Evolutionary conservation across 2,329 filamentous ascomycete genomes (phyloP), one percentile per base, ranked within the genome.

Genomic region (Neopestalotiopsis sp.): DNA sequence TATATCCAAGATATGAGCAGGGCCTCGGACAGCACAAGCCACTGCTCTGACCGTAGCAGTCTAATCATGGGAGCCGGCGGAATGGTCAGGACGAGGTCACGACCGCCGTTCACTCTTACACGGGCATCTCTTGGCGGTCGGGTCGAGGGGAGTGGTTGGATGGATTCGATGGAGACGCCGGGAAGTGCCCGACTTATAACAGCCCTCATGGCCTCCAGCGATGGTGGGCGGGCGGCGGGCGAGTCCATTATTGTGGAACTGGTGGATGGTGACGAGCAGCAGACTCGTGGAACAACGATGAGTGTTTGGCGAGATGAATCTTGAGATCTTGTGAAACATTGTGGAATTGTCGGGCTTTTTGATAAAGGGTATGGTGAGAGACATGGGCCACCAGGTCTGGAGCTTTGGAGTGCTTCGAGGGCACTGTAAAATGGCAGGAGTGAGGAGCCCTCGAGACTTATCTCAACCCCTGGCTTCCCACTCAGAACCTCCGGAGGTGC

Each of bases 31-130:
- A 77, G 74, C 63, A 84, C 77, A 57, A 83, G 79, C 45, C 75
- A 80, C 62, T 81, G 81, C 73, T 88, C 86, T 63, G 78, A 83
- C 38, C 86, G 82, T 40, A 88, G 77, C 34, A 86, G 77, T 67
- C 82, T 81, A 64, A 82, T 75, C 69, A 81, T 78, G n/a, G 79
- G 72, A 45, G 79, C 76, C 6, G 83, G 83, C n/a, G 84, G 76
- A 4, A 86, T 73, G 45, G 82, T 80, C 56, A 88, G 78, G 34
- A 83, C 69, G 30, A 87, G 73, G 10, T 72, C 76, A 17, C 79
- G 79, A 7, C 79, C 80, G 66, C 84, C 80, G n/a, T 81, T 81
- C 58, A 84, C 75, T 42, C 76, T 78, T 66, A 86, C 78, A 70
- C 79, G 78, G 75, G 84, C 87, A 65, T 81, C 76, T 67, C 81